Percentiles rank a stretch among this genome's conserved stretches.
phyloP scores from a whole-genome alignment of 805 yeast species.

The Starmerella tilneyi region DNA sequence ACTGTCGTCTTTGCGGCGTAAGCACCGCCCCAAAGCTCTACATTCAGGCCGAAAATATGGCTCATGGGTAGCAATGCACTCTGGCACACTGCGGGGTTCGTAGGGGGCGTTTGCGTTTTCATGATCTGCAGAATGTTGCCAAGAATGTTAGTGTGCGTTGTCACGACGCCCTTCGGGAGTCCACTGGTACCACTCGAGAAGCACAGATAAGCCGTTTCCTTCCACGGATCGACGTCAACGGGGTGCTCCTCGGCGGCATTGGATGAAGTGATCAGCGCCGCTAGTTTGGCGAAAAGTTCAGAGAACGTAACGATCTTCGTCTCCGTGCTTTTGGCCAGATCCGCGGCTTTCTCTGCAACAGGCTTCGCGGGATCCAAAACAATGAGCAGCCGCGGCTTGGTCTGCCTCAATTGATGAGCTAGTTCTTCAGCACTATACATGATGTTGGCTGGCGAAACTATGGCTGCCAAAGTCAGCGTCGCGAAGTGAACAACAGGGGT shows the following conservation, averaged over 20 bases:
- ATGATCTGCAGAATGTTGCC: conserved; percentile 29
- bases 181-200: conserved; percentile 39
- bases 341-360: conserved; percentile 13
- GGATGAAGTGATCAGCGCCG: neutral
- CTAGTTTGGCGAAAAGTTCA: conserved; percentile 8
- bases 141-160: conserved; percentile 47
- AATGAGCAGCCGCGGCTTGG: conserved; percentile 23
- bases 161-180: conserved; percentile 66
- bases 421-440: conserved; percentile 30
- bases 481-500: conserved; percentile 29
- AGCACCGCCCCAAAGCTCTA: conserved; percentile 25
- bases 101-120: conserved; percentile 14
- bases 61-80: conserved; percentile 32
- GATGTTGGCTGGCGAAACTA: conserved; percentile 31
- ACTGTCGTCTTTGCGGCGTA: conserved; percentile 24
- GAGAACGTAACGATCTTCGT: conserved; percentile 4
- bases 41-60: conserved; percentile 30
- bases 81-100: conserved; percentile 26
- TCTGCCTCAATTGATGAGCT: conserved; percentile 26
- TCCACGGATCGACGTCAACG: conserved; percentile 15
- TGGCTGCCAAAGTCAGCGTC: conserved; percentile 27
- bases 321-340: conserved; percentile 9
- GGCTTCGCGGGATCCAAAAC: conserved; percentile 15
- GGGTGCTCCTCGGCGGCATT: conserved; percentile 12
- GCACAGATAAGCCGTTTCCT: conserved; percentile 27